Evolutionary conservation across 139 green algal genomes (phyloP).

Genomic region (Ulvella scutata): DNA sequence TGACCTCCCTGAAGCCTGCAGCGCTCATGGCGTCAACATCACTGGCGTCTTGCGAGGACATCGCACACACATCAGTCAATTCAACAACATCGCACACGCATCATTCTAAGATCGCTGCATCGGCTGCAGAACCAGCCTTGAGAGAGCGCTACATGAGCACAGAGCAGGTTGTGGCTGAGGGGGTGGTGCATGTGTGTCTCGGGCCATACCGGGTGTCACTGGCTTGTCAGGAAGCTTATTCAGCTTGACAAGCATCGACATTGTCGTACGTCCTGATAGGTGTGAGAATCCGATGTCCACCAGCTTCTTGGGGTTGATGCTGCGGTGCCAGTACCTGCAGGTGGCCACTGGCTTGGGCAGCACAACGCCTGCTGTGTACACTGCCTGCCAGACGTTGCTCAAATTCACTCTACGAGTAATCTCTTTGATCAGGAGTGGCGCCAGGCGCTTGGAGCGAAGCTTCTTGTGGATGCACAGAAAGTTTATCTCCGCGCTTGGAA

Average conservation of each 20-base stretch:
- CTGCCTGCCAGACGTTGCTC: slow-evolving; percentile 81
- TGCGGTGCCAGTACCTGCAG: slow-evolving; percentile 92
- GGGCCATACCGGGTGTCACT: slow-evolving; percentile 63
- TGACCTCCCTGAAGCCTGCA: background rate
- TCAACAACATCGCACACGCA: too few relatives aligned
- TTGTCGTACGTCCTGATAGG: slow-evolving; percentile 69
- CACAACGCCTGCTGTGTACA: slow-evolving; percentile 91
- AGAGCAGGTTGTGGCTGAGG: background rate
- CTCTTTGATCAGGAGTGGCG: slow-evolving; percentile 96
- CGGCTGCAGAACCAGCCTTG: too few relatives aligned
- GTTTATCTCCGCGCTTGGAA: slow-evolving; percentile 92
- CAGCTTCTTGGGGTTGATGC: slow-evolving; percentile 91
- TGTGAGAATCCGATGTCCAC: slow-evolving; percentile 83
- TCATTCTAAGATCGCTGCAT: too few relatives aligned
- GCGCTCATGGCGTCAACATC: too few relatives aligned
- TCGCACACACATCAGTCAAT: too few relatives aligned
- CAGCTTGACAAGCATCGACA: slow-evolving; percentile 87
- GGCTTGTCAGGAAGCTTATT: slow-evolving; percentile 73
- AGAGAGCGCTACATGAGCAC: background rate
- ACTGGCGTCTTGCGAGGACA: too few relatives aligned
- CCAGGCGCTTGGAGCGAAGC: slow-evolving; percentile 84
- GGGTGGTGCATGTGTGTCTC: slow-evolving; percentile 31
- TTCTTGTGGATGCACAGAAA: slow-evolving; percentile 99
- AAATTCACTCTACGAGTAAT: slow-evolving; percentile 83
- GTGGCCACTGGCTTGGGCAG: slow-evolving; percentile 79